A percentile compares a stretch with the other conserved stretches of the same genome.
Conservation (phyloP, 2,329 filamentous ascomycete genomes). For the Colletotrichum filicis region DNA sequence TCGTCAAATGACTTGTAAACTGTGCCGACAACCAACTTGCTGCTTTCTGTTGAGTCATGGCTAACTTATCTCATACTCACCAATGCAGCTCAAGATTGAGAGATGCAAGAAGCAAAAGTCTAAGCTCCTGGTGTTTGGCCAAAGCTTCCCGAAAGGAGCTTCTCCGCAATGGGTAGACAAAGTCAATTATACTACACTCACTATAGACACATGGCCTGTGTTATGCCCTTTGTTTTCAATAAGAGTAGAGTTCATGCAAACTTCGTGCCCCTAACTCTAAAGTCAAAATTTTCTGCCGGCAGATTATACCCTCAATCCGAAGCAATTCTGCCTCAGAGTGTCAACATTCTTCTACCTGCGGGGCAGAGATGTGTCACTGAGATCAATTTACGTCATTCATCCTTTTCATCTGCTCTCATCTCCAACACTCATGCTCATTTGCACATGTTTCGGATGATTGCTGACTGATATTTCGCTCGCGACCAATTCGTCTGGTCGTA, state of each 20-base stretch:
- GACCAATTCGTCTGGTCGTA: neutral
- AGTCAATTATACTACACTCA: conserved; percentile 7
- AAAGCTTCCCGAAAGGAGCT: neutral
- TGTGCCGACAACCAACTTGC: neutral
- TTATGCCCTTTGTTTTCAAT: conserved; percentile 2
- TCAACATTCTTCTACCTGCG: neutral
- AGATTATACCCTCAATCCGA: conserved; percentile 2
- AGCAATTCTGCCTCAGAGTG: neutral
- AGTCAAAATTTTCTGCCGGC: neutral
- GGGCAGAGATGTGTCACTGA: neutral
- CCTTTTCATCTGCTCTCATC: no score
- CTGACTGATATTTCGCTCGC: neutral
- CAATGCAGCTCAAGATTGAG: neutral
- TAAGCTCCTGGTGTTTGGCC: neutral
- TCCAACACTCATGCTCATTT: neutral
- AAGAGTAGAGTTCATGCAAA: conserved; percentile 8
- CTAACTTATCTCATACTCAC: neutral
- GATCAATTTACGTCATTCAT: neutral
- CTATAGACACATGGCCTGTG: neutral
- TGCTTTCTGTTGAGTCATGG: neutral
- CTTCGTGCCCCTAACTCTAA: neutral
- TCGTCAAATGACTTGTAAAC: neutral
- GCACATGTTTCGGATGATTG: neutral
- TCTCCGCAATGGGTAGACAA: conserved; percentile 10
- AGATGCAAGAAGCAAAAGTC: neutral